These are phyloP conservation scores for Trichophyton rubrum DNA, from an alignment of 2,329 filamentous ascomycete species.

Conservation along the genomic window DNA sequence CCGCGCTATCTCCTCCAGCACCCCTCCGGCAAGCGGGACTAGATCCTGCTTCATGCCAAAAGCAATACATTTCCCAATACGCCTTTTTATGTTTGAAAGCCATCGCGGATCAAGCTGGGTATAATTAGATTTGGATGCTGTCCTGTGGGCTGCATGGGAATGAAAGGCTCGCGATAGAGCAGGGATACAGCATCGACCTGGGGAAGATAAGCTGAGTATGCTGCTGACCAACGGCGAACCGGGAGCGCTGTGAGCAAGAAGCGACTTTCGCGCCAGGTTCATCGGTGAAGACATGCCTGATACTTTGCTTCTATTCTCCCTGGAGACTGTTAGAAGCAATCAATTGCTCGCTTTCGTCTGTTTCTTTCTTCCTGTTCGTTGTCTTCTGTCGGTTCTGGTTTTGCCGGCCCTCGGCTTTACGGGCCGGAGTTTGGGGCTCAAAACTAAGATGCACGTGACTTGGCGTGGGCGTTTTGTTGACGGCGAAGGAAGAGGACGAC, in stretches of 20 bases:
- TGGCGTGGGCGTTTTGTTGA: neutral
- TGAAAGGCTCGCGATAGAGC: neutral
- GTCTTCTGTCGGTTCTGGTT: neutral
- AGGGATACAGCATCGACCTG: neutral
- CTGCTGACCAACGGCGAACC: neutral
- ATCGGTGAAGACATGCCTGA: neutral
- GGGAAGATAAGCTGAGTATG: neutral
- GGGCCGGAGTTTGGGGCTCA: neutral
- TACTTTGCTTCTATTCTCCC: neutral
- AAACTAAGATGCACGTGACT: neutral
- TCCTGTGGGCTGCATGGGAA: neutral
- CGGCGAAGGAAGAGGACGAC: neutral
- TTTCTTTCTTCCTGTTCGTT: neutral
- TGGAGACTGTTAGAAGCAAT: neutral
- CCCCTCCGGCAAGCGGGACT: constrained; percentile 42
- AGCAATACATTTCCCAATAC: constrained; percentile 61
- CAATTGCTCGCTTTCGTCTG: neutral
- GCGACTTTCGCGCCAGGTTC: neutral
- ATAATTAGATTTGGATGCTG: constrained; percentile 11
- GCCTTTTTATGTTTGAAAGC: constrained; percentile 54
- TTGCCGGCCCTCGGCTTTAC: neutral
- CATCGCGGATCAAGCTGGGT: constrained; percentile 44
- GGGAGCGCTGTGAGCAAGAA: neutral
- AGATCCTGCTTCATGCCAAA: constrained; percentile 56
- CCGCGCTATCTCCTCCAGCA: constrained; percentile 47